Base-by-base conservation (phyloP, 2,329 filamentous ascomycete species). In the Penicillium sp. region DNA sequence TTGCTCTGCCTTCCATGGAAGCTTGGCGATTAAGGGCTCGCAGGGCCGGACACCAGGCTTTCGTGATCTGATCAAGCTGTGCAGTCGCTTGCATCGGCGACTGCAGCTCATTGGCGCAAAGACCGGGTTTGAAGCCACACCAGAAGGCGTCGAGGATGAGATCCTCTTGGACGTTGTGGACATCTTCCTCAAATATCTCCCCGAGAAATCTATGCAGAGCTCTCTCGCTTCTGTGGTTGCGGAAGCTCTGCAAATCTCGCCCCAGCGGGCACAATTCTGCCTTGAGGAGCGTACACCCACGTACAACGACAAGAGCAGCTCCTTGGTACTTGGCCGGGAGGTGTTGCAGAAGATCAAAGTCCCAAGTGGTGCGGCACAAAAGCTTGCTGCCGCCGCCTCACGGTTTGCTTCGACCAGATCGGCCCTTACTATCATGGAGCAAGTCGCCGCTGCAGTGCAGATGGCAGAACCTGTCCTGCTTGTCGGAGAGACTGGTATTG, bases 401-500 rank as follows among this genome's bases (percentile, higher is more conserved):
- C 71, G 90, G 0, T 99, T 98, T 77, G 95, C 95, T 4, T 92
- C 90, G 37, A 98, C 95, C 19, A 88, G 86, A 22, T 91, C 96
- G 64, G 94, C 94, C 0, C 86, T 91, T 64, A 86, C 89, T 61
- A 82, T 96, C 13, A 84, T 99, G 52, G 96, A 99, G 73, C 91
- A 96, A 72, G 90, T 98, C 56, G 87, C 91, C 1, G 88, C 91
- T 39, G 89, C 92, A 1, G 86, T 97, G 6, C 87, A 89, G 61
- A 85, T 92, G 68, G 85, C 86, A n/a, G 95, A 99, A 70, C 92
- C 96, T 4, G 85, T 96, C 1, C 79, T 99, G 18, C 85, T 99
- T 31, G 95, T 99, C n/a, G 95, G 95, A 71, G 95, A 99, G 79
- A 99, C 95, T 7, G 95, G 95, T 80, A 97, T 96, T 52, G 95